Evolutionary conservation across 23 red algal species (phyloP).

Genomic region (Cyanidioschyzon merolae): DNA sequence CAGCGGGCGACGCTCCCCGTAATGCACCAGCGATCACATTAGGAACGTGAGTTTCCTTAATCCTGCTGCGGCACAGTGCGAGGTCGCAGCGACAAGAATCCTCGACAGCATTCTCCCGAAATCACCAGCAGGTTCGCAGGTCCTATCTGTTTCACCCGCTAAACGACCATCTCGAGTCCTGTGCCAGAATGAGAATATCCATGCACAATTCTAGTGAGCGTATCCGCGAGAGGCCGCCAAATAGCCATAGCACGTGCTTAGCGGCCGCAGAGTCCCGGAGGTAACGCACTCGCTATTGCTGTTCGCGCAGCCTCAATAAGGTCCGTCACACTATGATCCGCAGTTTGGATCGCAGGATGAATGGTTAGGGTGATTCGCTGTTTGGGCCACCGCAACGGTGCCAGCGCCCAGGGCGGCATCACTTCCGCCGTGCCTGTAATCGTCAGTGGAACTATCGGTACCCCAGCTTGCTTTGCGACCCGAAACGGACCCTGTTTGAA

Average conservation of each 20-base stretch:
- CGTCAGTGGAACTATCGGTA: constrained; percentile 74
- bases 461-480: constrained; percentile 52
- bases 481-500: constrained; percentile 79
- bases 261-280: not conserved
- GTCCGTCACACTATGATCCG: constrained; percentile 10
- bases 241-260: not conserved
- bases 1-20: too few relatives aligned
- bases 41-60: too few relatives aligned
- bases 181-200: too few relatives aligned
- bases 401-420: constrained; percentile 63
- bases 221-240: too few relatives aligned
- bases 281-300: not conserved
- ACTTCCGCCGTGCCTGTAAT: constrained; percentile 56
- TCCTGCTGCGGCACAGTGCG: too few relatives aligned
- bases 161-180: too few relatives aligned
- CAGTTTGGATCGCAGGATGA: constrained; percentile 44
- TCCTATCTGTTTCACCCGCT: too few relatives aligned
- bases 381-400: constrained; percentile 47
- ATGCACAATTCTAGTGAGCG: too few relatives aligned
- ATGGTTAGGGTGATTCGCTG: constrained; percentile 43
- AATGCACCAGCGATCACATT: too few relatives aligned
- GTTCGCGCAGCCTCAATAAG: not conserved
- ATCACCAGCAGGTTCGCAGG: too few relatives aligned
- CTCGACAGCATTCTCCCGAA: too few relatives aligned
- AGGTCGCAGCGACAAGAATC: too few relatives aligned